Conservation (phyloP, 2,329 filamentous ascomycete species). For the Colletotrichum sp. region DNA sequence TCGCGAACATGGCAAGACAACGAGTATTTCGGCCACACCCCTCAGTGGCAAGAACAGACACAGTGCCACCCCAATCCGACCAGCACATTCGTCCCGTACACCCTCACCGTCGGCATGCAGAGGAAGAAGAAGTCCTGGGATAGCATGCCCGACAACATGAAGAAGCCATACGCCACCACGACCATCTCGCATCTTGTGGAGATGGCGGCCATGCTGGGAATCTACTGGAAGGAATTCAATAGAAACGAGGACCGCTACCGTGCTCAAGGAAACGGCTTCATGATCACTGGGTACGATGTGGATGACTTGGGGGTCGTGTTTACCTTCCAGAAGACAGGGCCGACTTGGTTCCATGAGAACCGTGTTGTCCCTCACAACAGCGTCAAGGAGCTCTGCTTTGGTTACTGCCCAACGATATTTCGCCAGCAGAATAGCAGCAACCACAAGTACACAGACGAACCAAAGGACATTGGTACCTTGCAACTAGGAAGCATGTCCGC, state of each 20-base stretch:
- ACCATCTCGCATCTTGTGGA: slow-evolving; percentile 40
- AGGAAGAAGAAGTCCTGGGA: slow-evolving; percentile 19
- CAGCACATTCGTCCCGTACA: neutral
- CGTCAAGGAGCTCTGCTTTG: slow-evolving; percentile 45
- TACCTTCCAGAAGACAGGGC: slow-evolving; percentile 40
- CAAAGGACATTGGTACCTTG: slow-evolving; percentile 24
- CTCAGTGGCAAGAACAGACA: neutral
- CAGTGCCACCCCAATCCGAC: neutral
- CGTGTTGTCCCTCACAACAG: slow-evolving; percentile 39
- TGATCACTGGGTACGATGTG: slow-evolving; percentile 32
- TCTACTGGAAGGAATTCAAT: slow-evolving; percentile 48
- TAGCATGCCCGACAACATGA: slow-evolving; percentile 14
- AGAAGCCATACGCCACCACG: slow-evolving; percentile 38
- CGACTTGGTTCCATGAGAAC: slow-evolving; percentile 36
- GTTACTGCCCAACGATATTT: slow-evolving; percentile 44
- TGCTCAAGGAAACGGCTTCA: slow-evolving; percentile 40
- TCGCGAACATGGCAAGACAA: slow-evolving; percentile 15
- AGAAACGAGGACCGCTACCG: slow-evolving; percentile 37
- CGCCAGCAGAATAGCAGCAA: neutral
- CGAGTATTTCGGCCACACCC: slow-evolving; percentile 1
- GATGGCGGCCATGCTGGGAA: slow-evolving; percentile 38
- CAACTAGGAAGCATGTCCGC: slow-evolving; percentile 28
- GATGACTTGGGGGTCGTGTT: slow-evolving; percentile 44
- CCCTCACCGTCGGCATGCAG: slow-evolving; percentile 11
- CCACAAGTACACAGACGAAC: slow-evolving; percentile 23